Conservation (phyloP, 768 basidiomycete genomes). For the Sporobolomyces pararoseus region DNA sequence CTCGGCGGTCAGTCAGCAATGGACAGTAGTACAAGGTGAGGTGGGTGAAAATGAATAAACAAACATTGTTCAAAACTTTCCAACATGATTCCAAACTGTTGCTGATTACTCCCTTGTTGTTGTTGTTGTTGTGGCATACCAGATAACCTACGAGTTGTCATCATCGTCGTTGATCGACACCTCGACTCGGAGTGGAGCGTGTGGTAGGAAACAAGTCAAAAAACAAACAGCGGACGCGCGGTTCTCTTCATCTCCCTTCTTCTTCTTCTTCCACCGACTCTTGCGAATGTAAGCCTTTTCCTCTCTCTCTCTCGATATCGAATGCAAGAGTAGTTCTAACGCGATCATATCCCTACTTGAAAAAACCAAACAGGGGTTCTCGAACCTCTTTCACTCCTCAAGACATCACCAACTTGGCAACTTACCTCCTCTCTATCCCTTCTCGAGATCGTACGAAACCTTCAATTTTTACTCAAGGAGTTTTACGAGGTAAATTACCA, state of each 20-base stretch:
- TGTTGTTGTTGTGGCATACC: conserved; percentile 20
- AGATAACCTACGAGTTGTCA: conserved; percentile 20
- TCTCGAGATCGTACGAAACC: neutral
- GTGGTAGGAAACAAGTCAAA: neutral
- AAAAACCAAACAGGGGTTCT: too few species aligned
- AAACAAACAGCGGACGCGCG: neutral
- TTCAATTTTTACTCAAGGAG: neutral
- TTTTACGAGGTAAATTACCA: neutral
- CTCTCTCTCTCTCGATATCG: neutral
- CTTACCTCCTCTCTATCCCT: neutral
- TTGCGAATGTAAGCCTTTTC: neutral
- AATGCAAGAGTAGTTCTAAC: neutral
- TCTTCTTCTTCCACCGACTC: neutral
- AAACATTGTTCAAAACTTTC: conserved; percentile 40
- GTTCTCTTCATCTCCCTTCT: neutral
- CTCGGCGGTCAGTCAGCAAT: too few species aligned
- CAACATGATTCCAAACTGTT: conserved; percentile 33
- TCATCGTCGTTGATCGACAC: neutral
- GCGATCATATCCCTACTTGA: neutral
- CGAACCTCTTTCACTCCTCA: neutral
- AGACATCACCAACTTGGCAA: conserved; percentile 5
- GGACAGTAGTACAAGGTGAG: neutral
- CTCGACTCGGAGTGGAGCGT: too few species aligned
- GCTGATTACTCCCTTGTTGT: too few species aligned
- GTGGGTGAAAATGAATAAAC: neutral